phyloP scores from a whole-genome alignment of 1,139 yeast genomes.

The Taphrina wiesneri region DNA sequence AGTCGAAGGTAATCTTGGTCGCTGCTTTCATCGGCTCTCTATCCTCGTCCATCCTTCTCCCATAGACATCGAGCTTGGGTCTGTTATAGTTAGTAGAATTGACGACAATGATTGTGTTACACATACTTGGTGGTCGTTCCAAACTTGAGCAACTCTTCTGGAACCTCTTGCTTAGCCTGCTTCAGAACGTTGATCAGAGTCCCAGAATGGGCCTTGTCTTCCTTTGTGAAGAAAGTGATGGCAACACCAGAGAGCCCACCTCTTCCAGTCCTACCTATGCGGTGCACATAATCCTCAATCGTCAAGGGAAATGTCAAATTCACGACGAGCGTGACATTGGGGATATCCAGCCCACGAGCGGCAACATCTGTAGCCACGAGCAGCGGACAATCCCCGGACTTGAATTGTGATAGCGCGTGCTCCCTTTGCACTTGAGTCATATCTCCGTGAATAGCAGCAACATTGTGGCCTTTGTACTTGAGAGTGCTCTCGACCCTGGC shows the following conservation, averaged over 20 bases:
- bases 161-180: conserved; percentile 93
- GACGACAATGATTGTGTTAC: conserved; percentile 36
- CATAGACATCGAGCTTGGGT: conserved; percentile 35
- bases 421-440: conserved; percentile 90
- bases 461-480: conserved; percentile 69
- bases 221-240: conserved; percentile 92
- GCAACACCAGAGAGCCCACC: conserved; percentile 96
- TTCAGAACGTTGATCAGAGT: conserved; percentile 87
- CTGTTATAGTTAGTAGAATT: background rate
- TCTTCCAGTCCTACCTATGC: conserved; percentile 98
- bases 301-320: conserved; percentile 96
- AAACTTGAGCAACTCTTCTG: conserved; percentile 91
- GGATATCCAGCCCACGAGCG: conserved; percentile 97
- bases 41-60: conserved; percentile 28
- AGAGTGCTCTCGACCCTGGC: conserved; percentile 79
- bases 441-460: conserved; percentile 96
- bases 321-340: conserved; percentile 93
- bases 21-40: conserved; percentile 37
- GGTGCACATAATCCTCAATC: conserved; percentile 95
- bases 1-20: conserved; percentile 40
- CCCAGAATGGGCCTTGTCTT: conserved; percentile 94
- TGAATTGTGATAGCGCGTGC: conserved; percentile 79
- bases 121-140: conserved; percentile 98
- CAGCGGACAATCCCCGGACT: conserved; percentile 71
- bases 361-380: conserved; percentile 98